These are phyloP conservation scores for Capsicum pubescens DNA, from an alignment of 257 asterid species.

Conservation along the genomic window DNA sequence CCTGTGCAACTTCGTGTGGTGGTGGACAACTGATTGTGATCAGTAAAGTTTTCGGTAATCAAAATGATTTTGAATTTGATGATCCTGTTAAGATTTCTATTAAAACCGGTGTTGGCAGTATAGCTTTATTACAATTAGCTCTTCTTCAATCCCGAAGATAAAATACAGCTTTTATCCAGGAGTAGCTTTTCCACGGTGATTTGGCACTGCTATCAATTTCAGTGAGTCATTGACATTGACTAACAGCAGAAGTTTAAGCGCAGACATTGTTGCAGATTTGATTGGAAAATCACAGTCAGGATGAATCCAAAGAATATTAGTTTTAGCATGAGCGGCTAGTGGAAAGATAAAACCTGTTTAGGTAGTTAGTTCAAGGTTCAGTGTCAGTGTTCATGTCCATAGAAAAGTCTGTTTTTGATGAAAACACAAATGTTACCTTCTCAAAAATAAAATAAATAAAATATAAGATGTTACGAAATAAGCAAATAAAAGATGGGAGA, in stretches of 20 bases:
- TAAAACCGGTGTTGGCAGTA: neutral
- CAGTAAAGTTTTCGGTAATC: neutral
- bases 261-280: neutral
- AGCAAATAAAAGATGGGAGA: neutral
- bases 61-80: neutral
- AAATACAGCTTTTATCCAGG: neutral
- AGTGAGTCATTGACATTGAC: neutral
- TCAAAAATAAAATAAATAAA: too few species aligned
- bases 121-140: neutral
- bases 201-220: neutral
- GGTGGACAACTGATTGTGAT: neutral
- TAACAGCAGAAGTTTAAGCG: neutral
- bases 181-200: conserved; percentile 14
- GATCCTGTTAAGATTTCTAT: neutral
- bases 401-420: neutral
- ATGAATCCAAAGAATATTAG: conserved; percentile 9
- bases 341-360: neutral
- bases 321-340: conserved; percentile 10
- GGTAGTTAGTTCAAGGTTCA: neutral
- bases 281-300: neutral
- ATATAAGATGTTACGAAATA: neutral
- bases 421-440: neutral
- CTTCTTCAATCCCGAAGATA: neutral
- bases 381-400: neutral
- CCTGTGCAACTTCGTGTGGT: neutral